Conservation (phyloP, 495 filamentous ascomycete genomes). For the Apodospora peruviana region DNA sequence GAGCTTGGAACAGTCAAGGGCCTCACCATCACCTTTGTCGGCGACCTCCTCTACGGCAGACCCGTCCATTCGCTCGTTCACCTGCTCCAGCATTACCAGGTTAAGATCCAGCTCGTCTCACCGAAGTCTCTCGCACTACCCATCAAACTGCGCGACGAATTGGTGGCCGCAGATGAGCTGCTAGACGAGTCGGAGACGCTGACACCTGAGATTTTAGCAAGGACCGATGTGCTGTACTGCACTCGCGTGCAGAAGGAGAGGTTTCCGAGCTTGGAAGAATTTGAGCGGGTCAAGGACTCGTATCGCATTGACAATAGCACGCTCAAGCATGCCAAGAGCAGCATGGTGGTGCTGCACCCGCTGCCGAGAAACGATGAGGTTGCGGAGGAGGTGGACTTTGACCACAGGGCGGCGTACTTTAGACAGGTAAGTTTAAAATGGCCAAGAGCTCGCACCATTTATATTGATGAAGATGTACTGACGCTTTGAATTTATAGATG, state of each 20-base stretch:
- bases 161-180: constrained; percentile 69
- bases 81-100: constrained; percentile 89
- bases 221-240: constrained; percentile 88
- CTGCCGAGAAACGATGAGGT: constrained; percentile 90
- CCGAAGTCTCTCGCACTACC: constrained; percentile 77
- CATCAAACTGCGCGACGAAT: constrained; percentile 59
- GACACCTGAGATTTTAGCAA: constrained; percentile 76
- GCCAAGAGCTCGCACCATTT: neutral
- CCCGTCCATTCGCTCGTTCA: constrained; percentile 93
- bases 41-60: constrained; percentile 87
- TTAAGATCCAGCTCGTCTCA: constrained; percentile 84
- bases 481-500: constrained; percentile 61
- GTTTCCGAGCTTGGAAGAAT: constrained; percentile 71
- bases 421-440: constrained; percentile 72
- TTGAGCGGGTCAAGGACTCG: constrained; percentile 78
- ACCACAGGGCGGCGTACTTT: constrained; percentile 95
- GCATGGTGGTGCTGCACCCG: constrained; percentile 93
- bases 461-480: constrained; percentile 29
- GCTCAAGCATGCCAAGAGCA: constrained; percentile 84
- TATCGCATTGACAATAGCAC: constrained; percentile 85
- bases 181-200: constrained; percentile 67
- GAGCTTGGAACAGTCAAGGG: constrained; percentile 92
- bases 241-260: constrained; percentile 95
- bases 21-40: constrained; percentile 90
- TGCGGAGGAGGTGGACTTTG: constrained; percentile 92